phyloP scores from a whole-genome alignment of 2,329 filamentous ascomycete genomes.

The Aspergillus udagawae region DNA sequence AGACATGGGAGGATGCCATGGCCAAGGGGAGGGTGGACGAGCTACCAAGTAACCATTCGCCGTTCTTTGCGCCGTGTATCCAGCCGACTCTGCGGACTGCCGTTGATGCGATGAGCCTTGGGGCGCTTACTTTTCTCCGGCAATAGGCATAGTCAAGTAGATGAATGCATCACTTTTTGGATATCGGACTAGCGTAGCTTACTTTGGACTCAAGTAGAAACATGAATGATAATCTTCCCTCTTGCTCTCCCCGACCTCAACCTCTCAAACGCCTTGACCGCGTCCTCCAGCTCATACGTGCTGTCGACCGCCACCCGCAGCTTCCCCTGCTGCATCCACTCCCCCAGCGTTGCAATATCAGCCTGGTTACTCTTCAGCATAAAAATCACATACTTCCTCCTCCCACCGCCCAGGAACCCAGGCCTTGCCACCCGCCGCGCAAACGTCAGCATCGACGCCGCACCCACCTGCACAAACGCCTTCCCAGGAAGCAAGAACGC shows the following conservation, averaged over 20 bases:
- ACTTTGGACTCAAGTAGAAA: constrained; percentile 9
- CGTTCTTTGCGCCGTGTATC: constrained; percentile 54
- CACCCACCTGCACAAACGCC: constrained; percentile 53
- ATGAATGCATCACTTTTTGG: not conserved
- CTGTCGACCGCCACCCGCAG: constrained; percentile 55
- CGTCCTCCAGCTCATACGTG: constrained; percentile 54
- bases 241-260: constrained; percentile 53
- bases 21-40: constrained; percentile 44
- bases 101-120: constrained; percentile 48
- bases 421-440: constrained; percentile 42
- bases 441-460: constrained; percentile 27
- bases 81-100: constrained; percentile 53
- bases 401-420: constrained; percentile 49
- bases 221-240: constrained; percentile 57
- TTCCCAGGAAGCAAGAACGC: constrained; percentile 49
- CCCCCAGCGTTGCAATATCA: constrained; percentile 48
- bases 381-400: constrained; percentile 33
- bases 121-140: constrained; percentile 42
- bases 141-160: not conserved
- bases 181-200: not conserved
- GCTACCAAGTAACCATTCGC: constrained; percentile 56
- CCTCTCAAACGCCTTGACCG: constrained; percentile 54
- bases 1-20: constrained; percentile 48
- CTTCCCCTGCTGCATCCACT: constrained; percentile 57
- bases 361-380: constrained; percentile 37